Evolutionary conservation across 306 rosid genomes (phyloP).

Genomic region (Pyrus bretschneideri): DNA sequence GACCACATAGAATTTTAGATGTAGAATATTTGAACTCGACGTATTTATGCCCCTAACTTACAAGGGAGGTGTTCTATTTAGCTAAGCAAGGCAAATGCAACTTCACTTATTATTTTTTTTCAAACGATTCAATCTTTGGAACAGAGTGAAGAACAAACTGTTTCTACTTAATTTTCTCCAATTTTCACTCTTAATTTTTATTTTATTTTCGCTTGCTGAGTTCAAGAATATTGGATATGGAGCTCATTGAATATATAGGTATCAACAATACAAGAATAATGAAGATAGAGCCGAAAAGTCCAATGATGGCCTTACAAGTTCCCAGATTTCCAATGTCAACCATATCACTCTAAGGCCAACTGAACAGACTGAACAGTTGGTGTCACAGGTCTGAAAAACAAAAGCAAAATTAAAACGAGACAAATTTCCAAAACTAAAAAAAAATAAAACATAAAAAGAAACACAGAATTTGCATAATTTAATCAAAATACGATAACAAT

Average conservation of each 20-base stretch:
- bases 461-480: not conserved
- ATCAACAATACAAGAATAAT: not conserved
- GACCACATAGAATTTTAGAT: too few relatives aligned
- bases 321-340: not conserved
- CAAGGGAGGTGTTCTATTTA: too few relatives aligned
- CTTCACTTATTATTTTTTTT: not conserved
- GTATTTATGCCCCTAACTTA: too few relatives aligned
- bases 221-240: not conserved
- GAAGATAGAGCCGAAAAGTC: not conserved
- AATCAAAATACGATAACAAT: not conserved
- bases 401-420: not conserved
- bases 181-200: not conserved
- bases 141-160: not conserved
- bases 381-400: not conserved
- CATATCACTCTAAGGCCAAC: not conserved
- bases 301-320: not conserved
- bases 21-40: too few relatives aligned
- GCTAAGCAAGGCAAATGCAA: not conserved
- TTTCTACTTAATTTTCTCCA: too few relatives aligned
- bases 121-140: not conserved
- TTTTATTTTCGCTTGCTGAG: not conserved
- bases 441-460: too few relatives aligned
- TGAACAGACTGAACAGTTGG: not conserved
- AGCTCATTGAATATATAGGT: not conserved
- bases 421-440: not conserved